Evolutionary conservation across 306 rosid species (phyloP).

Genomic region (Gillenia trifoliata): DNA sequence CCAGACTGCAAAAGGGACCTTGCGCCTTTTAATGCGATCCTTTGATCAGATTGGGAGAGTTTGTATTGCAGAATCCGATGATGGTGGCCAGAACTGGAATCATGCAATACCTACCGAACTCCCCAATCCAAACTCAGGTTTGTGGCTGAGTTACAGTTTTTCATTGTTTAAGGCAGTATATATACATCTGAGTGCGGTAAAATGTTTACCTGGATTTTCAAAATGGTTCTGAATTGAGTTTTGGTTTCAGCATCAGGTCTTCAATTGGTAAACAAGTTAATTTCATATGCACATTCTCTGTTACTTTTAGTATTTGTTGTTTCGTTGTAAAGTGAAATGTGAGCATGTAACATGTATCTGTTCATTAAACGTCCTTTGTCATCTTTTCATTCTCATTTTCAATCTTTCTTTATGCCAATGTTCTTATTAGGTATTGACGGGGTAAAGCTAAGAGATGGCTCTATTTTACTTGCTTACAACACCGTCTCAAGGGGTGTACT

Average conservation of each 20-base stretch:
- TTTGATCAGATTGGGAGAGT: slow-evolving; percentile 53
- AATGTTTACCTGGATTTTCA: neutral
- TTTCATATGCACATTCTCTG: neutral
- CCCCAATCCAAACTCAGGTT: slow-evolving; percentile 98
- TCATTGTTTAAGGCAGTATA: slow-evolving; percentile 4
- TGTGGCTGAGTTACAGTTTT: slow-evolving; percentile 17
- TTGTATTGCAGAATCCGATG: slow-evolving; percentile 75
- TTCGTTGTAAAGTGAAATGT: neutral
- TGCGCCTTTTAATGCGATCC: slow-evolving; percentile 79
- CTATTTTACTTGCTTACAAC: slow-evolving; percentile 64
- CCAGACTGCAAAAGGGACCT: slow-evolving; percentile 59
- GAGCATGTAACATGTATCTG: neutral
- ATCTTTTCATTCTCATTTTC: neutral
- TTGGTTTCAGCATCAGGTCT: neutral
- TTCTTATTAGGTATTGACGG: slow-evolving; percentile 71
- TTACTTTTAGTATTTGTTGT: neutral
- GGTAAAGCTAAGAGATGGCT: slow-evolving; percentile 79
- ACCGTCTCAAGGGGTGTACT: slow-evolving; percentile 68
- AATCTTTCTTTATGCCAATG: neutral
- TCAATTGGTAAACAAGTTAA: neutral
- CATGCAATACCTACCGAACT: slow-evolving; percentile 61
- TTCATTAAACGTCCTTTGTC: neutral
- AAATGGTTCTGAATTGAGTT: neutral
- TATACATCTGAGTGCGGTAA: neutral
- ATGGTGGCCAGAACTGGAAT: slow-evolving; percentile 79